phyloP scores from a whole-genome alignment of 345 rosid genomes.

The Adansonia digitata region DNA sequence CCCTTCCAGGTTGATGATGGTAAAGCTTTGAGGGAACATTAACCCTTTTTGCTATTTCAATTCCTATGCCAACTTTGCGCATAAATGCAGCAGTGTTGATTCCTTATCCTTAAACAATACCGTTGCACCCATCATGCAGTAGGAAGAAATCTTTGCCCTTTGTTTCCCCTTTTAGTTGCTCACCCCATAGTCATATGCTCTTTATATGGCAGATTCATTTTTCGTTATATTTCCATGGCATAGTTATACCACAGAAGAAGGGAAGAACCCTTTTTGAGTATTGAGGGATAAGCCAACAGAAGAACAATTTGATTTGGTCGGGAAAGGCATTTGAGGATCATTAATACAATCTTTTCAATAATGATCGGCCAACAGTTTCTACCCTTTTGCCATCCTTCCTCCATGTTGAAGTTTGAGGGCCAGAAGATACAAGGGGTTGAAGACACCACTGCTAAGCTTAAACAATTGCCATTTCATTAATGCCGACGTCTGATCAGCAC shows the following conservation, averaged over 20 bases:
- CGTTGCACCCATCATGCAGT: conserved; percentile 7
- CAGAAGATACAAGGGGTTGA: conserved; percentile 47
- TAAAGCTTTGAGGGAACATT: not conserved
- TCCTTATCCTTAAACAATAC: conserved; percentile 28
- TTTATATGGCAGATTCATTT: not conserved
- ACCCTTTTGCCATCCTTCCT: conserved; percentile 53
- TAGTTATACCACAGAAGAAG: not conserved
- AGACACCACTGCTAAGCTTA: conserved; percentile 46
- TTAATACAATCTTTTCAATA: conserved; percentile 69
- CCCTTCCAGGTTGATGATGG: not conserved
- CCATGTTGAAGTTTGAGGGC: conserved; percentile 76
- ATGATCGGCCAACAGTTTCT: conserved; percentile 42
- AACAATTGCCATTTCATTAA: conserved; percentile 59
- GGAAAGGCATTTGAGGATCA: conserved; percentile 73
- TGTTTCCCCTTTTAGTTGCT: not conserved
- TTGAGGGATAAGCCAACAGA: conserved; percentile 29
- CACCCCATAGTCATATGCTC: conserved; percentile 1
- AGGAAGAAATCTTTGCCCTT: not conserved
- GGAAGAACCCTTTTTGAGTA: not conserved
- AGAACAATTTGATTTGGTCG: conserved; percentile 53
- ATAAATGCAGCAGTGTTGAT: conserved; percentile 32
- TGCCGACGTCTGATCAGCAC: conserved; percentile 65
- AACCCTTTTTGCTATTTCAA: not conserved
- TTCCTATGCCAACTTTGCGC: conserved; percentile 34
- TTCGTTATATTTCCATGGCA: conserved; percentile 10